These are phyloP conservation scores for Heliamphora exappendiculata DNA, from an alignment of 148 eudicot genomes.

Conservation along the genomic window DNA sequence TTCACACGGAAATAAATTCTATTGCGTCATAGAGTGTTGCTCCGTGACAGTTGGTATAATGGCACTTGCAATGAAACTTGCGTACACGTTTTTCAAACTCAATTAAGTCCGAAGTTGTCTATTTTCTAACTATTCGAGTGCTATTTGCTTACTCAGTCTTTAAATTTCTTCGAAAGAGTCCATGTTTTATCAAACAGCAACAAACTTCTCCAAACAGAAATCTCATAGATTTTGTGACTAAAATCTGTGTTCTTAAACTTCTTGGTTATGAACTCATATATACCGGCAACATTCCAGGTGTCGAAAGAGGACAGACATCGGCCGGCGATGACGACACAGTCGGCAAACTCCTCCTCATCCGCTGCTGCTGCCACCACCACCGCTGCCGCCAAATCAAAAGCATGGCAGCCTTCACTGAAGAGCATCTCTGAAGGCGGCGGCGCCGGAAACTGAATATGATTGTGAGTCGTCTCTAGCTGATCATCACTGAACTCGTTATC, in stretches of 20 bases:
- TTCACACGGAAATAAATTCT: too few species aligned
- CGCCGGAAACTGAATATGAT: slow-evolving; percentile 45
- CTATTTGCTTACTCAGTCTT: too few species aligned
- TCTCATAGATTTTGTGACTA: background rate
- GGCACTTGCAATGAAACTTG: too few species aligned
- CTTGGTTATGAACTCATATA: background rate
- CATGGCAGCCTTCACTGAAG: slow-evolving; percentile 78
- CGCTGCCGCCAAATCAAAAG: slow-evolving; percentile 43
- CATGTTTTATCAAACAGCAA: background rate
- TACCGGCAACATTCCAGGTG: slow-evolving; percentile 46
- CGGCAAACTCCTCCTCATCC: slow-evolving; percentile 42
- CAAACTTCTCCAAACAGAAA: background rate
- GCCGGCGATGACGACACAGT: slow-evolving; percentile 29
- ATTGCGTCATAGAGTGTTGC: too few species aligned
- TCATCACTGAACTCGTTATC: slow-evolving; percentile 12
- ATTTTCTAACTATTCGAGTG: too few species aligned
- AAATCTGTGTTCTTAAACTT: background rate
- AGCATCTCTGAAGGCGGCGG: slow-evolving; percentile 78
- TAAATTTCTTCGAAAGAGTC: background rate
- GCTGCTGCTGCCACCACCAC: slow-evolving; percentile 29
- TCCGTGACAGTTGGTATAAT: too few species aligned
- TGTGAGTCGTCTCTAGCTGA: background rate
- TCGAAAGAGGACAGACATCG: slow-evolving; percentile 44
- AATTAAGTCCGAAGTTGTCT: too few species aligned
- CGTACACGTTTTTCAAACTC: too few species aligned